phyloP scores from a whole-genome alignment of 306 rosid genomes.

The Vigna trinervia region DNA sequence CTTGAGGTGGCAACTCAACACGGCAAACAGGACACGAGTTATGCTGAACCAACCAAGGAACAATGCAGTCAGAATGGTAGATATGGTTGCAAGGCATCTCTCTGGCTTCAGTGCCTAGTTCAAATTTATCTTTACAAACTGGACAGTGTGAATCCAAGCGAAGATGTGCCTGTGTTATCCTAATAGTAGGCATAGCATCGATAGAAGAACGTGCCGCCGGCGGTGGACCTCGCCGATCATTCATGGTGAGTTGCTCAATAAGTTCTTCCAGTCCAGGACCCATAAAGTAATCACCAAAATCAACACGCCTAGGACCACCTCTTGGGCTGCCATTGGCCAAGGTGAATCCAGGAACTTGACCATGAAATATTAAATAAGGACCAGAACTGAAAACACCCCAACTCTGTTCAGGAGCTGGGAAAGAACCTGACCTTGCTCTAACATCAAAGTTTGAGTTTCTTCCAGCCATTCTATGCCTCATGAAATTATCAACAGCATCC shows the following conservation, averaged over 20 bases:
- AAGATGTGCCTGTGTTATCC: constrained; percentile 65
- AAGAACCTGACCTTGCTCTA: constrained; percentile 57
- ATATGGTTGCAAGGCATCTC: constrained; percentile 87
- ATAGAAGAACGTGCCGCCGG: constrained; percentile 75
- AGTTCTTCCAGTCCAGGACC: constrained; percentile 68
- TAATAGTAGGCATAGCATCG: constrained; percentile 78
- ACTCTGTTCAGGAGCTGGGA: constrained; percentile 53
- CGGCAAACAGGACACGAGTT: constrained; percentile 92
- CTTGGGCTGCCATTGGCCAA: constrained; percentile 50
- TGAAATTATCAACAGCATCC: constrained; percentile 53
- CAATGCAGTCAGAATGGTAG: constrained; percentile 82
- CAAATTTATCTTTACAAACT: constrained; percentile 74
- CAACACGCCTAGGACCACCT: constrained; percentile 57
- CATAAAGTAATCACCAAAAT: constrained; percentile 57
- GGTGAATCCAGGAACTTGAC: constrained; percentile 59
- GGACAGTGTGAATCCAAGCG: constrained; percentile 75
- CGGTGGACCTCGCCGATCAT: constrained; percentile 68
- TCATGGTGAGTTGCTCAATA: constrained; percentile 65
- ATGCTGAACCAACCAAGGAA: constrained; percentile 82
- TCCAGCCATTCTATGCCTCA: constrained; percentile 70
- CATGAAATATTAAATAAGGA: constrained; percentile 59
- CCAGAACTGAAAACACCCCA: constrained; percentile 59
- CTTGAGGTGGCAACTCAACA: constrained; percentile 71
- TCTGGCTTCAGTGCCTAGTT: constrained; percentile 74
- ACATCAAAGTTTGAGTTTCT: constrained; percentile 59